Evolutionary conservation across 176 grass and related monocot genomes (phyloP), one percentile per base, ranked within the genome.

Genomic region (Alloteropsis semialata): DNA sequence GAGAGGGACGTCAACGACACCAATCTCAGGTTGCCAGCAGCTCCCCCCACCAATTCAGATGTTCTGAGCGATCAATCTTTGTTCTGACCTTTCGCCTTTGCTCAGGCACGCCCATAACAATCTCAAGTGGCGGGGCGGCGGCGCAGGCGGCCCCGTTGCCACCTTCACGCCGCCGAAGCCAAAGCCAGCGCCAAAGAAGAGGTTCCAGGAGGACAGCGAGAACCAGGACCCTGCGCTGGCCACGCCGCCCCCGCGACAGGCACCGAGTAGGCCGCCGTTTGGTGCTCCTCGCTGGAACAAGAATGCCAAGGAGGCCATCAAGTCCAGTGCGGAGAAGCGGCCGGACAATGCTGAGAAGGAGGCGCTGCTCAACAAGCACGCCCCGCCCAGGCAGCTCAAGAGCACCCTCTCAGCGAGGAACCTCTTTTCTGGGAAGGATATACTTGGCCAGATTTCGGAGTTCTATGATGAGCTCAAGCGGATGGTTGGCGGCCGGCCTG

Each of bases 371-470:
- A 57, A 86, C 63, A 89, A 92, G 81, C 82, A 82, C 66, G 51
- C 38, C 0, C 42, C 75, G 16, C 89, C 88, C 28, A 89, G 74
- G 72, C 93, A 92, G 80, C 96, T 92, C 63, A 96, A 74, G 86
- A 99, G 93, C 88, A 99, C 93, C 8, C 81, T 96, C 72, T 99
- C 96, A 10, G 93, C 91, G n/a, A 99, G 93, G 73, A 99, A 99
- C 78, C 87, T 99, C 58, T 99, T 99, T 81, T 92, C 96, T 39
- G 93, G 93, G 25, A 93, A 57, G 79, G 96, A 99, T 81, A 90
- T 96, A 54, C 79, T 99, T 86, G 84, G 85, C 56, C 96, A 99
- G 87, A 94, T 99, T 64, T 92, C 96, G 1, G 96, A 96, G 28
- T 99, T 99, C 77, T 99, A 87, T 79, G 92, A 88, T 72, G 96